Evolutionary conservation across 176 grass and related monocot species (phyloP).

Genomic region (Canna indica): DNA sequence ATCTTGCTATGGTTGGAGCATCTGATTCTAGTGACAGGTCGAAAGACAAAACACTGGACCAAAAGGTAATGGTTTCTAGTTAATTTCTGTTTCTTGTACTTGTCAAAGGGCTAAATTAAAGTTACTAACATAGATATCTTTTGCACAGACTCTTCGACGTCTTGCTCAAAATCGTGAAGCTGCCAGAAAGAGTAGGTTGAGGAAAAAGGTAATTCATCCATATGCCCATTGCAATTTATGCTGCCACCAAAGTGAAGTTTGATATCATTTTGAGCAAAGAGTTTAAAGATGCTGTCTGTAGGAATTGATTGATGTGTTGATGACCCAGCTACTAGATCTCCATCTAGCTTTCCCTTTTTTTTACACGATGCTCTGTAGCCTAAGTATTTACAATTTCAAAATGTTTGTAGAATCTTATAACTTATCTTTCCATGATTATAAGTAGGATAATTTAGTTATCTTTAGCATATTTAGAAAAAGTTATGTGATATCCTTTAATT

Average conservation of each 20-base stretch:
- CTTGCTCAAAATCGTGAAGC: slow-evolving; percentile 98
- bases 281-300: background rate
- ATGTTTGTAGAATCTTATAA: background rate
- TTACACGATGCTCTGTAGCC: background rate
- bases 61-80: slow-evolving; percentile 46
- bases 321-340: background rate
- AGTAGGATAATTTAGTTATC: background rate
- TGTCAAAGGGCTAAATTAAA: background rate
- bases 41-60: slow-evolving; percentile 71
- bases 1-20: slow-evolving; percentile 2
- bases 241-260: background rate
- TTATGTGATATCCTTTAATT: background rate
- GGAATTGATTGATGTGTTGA: background rate
- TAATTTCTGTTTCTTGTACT: slow-evolving; percentile 1
- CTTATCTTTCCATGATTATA: background rate
- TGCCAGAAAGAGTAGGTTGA: slow-evolving; percentile 95
- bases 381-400: background rate
- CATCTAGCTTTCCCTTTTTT: background rate
- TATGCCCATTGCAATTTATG: slow-evolving; percentile 3
- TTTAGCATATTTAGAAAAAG: slow-evolving; percentile 7
- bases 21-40: slow-evolving; percentile 21
- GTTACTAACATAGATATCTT: slow-evolving; percentile 14
- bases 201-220: slow-evolving; percentile 68
- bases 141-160: slow-evolving; percentile 54
- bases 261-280: slow-evolving; percentile 3